phyloP scores from a whole-genome alignment of 1,139 yeast genomes.

The Nakaseomyces glabratus region DNA sequence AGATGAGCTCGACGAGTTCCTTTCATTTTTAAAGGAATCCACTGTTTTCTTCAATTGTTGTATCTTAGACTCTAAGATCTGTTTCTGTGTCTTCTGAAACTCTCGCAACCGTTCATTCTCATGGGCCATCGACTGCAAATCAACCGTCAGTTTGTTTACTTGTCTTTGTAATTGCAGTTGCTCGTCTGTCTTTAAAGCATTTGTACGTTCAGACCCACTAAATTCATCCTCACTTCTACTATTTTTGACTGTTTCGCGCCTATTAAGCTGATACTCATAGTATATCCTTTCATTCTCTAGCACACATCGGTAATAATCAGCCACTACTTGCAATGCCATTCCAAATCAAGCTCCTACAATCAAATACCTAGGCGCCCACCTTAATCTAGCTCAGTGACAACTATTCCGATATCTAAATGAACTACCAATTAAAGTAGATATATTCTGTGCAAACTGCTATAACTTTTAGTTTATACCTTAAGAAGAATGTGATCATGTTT shows the following conservation, averaged over 20 bases:
- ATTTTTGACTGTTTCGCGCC: no score
- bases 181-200: not conserved
- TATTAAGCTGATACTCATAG: slow-evolving; percentile 3
- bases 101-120: slow-evolving; percentile 5
- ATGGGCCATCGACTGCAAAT: slow-evolving; percentile 5
- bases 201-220: not conserved
- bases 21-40: not conserved
- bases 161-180: slow-evolving; percentile 5
- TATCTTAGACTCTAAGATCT: slow-evolving; percentile 3
- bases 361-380: no score
- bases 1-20: not conserved
- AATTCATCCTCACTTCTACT: slow-evolving; percentile 1
- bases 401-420: no score
- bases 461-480: no score
- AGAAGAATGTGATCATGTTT: no score
- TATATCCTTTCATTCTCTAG: slow-evolving; percentile 5
- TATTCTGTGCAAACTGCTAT: no score
- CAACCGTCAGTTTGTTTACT: slow-evolving; percentile 3
- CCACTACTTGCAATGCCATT: slow-evolving; percentile 2
- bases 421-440: no score
- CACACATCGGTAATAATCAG: slow-evolving; percentile 4
- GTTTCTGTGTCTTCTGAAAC: slow-evolving; percentile 6
- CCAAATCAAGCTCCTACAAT: no score
- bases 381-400: no score
- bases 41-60: slow-evolving; percentile 4